phyloP scores from a whole-genome alignment of 108 stramenopile species.

The Cylindrotheca closterium region DNA sequence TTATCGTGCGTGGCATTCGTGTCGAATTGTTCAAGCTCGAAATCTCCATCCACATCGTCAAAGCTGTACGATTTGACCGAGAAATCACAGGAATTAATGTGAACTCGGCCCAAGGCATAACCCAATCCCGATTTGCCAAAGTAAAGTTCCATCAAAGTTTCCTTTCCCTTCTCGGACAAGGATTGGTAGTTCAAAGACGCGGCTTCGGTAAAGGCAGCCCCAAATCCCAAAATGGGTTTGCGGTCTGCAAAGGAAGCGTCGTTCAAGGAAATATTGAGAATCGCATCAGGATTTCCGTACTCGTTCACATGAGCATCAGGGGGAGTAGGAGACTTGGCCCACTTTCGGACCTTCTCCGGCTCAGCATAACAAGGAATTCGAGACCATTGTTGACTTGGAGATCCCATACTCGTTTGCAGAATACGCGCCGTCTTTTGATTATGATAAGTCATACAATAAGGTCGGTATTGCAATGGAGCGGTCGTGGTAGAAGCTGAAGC shows the following conservation, averaged over 20 bases:
- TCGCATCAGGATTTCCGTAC: conserved; percentile 55
- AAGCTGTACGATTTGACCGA: conserved; percentile 82
- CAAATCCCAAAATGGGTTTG: conserved; percentile 88
- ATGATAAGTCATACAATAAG: conserved; percentile 27
- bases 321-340: conserved; percentile 3
- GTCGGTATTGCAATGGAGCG: conserved; percentile 28
- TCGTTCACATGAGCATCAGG: conserved; percentile 27
- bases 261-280: conserved; percentile 47
- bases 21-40: conserved; percentile 83
- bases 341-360: conserved; percentile 16
- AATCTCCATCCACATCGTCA: conserved; percentile 88
- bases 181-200: conserved; percentile 82
- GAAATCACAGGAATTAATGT: conserved; percentile 97
- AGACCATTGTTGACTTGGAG: conserved; percentile 68
- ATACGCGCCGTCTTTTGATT: conserved; percentile 26
- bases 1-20: conserved; percentile 72
- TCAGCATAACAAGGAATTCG: conserved; percentile 49
- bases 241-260: conserved; percentile 48
- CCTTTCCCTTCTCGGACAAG: conserved; percentile 59
- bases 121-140: conserved; percentile 88
- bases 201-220: conserved; percentile 97
- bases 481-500: too few relatives aligned
- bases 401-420: conserved; percentile 55
- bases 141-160: conserved; percentile 82
- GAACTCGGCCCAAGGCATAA: conserved; percentile 82